A percentile compares a stretch with the other conserved stretches of the same genome.
Conservation (phyloP, 1,284 basidiomycete genomes). For the Neolentinus lepideus region DNA sequence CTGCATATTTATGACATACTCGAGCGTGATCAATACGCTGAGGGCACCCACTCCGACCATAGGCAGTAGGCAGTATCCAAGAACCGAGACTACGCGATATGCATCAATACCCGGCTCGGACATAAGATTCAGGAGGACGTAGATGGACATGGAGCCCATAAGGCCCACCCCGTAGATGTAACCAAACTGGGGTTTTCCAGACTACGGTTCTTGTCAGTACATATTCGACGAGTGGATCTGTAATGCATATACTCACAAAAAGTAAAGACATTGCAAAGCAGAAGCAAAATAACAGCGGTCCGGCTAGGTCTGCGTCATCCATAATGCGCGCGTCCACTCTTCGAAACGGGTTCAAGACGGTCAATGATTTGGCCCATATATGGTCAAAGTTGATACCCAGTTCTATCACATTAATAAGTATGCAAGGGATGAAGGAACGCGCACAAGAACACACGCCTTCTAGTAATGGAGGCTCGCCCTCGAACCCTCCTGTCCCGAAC, state of each 20-base stretch:
- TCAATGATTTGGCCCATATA: slow-evolving; percentile 89
- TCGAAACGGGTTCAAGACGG: slow-evolving; percentile 90
- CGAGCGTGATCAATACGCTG: slow-evolving; percentile 82
- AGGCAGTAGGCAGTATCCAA: slow-evolving; percentile 95
- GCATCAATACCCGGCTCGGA: slow-evolving; percentile 93
- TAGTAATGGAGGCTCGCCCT: slow-evolving; percentile 88
- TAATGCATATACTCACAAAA: slow-evolving; percentile 62
- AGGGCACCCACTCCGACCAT: slow-evolving; percentile 95
- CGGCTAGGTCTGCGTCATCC: slow-evolving; percentile 98
- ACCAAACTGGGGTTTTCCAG: slow-evolving; percentile 97
- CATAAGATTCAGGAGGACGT: slow-evolving; percentile 96
- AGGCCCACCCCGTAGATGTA: slow-evolving; percentile 98
- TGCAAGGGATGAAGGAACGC: neutral
- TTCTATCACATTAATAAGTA: slow-evolving; percentile 45
- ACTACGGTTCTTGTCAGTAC: slow-evolving; percentile 40
- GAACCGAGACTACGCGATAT: slow-evolving; percentile 91
- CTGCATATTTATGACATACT: slow-evolving; percentile 54
- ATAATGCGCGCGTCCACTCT: slow-evolving; percentile 92
- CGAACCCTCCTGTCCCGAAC: slow-evolving; percentile 92
- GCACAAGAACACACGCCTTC: slow-evolving; percentile 55
- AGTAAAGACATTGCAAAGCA: slow-evolving; percentile 90
- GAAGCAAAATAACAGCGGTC: slow-evolving; percentile 91
- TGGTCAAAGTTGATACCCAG: slow-evolving; percentile 97
- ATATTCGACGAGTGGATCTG: slow-evolving; percentile 1
- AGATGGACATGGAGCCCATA: slow-evolving; percentile 91